Conservation (phyloP, 2,329 filamentous ascomycete genomes). For the Exophiala sp. region DNA sequence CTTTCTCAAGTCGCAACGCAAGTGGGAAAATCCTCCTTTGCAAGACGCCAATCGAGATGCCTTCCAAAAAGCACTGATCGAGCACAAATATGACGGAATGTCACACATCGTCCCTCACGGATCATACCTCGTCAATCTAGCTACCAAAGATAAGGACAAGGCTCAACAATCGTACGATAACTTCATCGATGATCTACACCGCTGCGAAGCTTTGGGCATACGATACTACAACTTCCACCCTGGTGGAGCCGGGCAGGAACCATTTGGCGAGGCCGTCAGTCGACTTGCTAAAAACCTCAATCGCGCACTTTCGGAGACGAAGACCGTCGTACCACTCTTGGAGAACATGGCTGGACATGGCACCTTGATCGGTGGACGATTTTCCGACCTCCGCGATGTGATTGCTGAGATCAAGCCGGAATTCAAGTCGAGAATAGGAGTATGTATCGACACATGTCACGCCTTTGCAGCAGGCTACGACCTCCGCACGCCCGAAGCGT, state of each 20-base stretch:
- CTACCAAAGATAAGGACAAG: conserved; percentile 74
- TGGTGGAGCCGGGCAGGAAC: conserved; percentile 70
- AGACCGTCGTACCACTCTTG: conserved; percentile 73
- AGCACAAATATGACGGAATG: conserved; percentile 67
- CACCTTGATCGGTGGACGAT: conserved; percentile 79
- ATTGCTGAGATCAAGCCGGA: conserved; percentile 67
- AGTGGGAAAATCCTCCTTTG: conserved; percentile 83
- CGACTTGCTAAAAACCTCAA: conserved; percentile 83
- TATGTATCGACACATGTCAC: conserved; percentile 96
- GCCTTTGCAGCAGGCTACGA: conserved; percentile 94
- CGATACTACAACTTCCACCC: conserved; percentile 97
- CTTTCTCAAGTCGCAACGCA: conserved; percentile 93
- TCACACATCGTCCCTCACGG: conserved; percentile 83
- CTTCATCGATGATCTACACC: conserved; percentile 82
- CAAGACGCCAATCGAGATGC: conserved; percentile 62
- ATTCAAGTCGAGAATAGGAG: conserved; percentile 79
- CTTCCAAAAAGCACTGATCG: conserved; percentile 66
- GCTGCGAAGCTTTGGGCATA: conserved; percentile 84
- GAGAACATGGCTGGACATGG: conserved; percentile 95
- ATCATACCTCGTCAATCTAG: conserved; percentile 94
- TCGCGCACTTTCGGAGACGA: conserved; percentile 71
- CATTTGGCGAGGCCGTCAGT: conserved; percentile 65
- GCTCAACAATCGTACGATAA: conserved; percentile 78
- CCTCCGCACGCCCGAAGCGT: conserved; percentile 69
- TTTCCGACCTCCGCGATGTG: conserved; percentile 82